phyloP scores from a whole-genome alignment of 2,329 filamentous ascomycete genomes.

The Phaeosphaeria sp. region DNA sequence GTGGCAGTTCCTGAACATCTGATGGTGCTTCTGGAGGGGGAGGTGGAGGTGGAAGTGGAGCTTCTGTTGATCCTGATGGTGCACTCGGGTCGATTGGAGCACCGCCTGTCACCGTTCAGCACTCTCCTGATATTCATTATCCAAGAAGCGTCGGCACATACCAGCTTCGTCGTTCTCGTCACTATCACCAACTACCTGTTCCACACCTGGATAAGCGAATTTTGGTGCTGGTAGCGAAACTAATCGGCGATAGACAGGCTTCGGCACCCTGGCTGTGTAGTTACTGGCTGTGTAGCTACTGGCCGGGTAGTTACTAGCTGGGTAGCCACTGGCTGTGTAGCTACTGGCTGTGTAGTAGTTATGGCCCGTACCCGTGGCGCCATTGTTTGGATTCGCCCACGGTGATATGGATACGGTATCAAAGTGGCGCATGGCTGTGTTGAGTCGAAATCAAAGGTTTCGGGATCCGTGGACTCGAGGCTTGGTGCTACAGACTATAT shows the following conservation, averaged over 20 bases:
- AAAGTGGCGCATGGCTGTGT: conserved; percentile 41
- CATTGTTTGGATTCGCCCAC: conserved; percentile 41
- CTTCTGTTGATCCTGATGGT: conserved; percentile 24
- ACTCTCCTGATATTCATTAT: conserved; percentile 21
- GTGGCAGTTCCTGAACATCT: neutral
- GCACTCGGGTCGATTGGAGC: conserved; percentile 19
- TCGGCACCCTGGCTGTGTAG: conserved; percentile 18
- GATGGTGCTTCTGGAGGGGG: conserved; percentile 17
- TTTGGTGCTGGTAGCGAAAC: conserved; percentile 23
- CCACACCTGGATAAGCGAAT: conserved; percentile 32
- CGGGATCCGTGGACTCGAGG: conserved; percentile 28
- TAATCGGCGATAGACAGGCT: conserved; percentile 33
- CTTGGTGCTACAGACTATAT: conserved; percentile 42
- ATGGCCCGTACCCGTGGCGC: conserved; percentile 19
- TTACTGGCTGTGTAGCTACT: conserved; percentile 18
- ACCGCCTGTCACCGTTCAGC: conserved; percentile 25
- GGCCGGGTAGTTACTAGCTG: conserved; percentile 25
- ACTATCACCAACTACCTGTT: conserved; percentile 27
- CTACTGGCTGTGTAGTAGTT: conserved; percentile 21
- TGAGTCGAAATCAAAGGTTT: conserved; percentile 21
- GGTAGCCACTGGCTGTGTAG: conserved; percentile 22
- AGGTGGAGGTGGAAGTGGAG: conserved; percentile 20
- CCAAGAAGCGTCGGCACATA: conserved; percentile 13
- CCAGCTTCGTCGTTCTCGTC: conserved; percentile 21
- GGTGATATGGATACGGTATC: conserved; percentile 40